Evolutionary conservation across 2,329 filamentous ascomycete genomes (phyloP).

Genomic region (Sphaerulina vaccinii): DNA sequence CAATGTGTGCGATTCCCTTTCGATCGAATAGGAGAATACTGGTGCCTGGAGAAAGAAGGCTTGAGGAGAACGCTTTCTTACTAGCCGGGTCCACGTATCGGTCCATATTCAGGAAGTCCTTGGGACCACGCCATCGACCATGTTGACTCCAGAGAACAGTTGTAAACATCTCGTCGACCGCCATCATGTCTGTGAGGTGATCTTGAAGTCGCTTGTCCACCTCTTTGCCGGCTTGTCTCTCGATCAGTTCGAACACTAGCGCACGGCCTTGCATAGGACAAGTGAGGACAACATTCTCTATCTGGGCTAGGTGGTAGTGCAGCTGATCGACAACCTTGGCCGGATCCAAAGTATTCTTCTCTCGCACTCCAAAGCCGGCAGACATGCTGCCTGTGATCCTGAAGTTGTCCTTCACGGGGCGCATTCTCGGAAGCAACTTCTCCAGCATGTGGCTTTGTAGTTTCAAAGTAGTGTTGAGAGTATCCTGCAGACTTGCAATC

Average conservation of each 20-base stretch:
- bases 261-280: background rate
- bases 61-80: background rate
- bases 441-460: background rate
- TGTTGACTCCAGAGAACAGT: background rate
- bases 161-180: conserved; percentile 3
- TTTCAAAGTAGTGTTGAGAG: background rate
- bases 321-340: background rate
- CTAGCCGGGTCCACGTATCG: background rate
- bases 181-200: conserved; percentile 2
- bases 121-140: background rate
- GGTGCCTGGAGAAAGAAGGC: no score
- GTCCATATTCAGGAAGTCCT: background rate
- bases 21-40: no score
- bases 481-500: background rate
- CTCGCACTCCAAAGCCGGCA: no score
- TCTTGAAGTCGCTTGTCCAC: background rate
- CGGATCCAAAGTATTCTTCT: no score
- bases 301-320: background rate
- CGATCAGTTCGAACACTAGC: background rate
- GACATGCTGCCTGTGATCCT: no score
- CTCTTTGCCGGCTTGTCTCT: background rate
- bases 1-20: background rate
- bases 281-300: background rate
- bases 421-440: background rate
- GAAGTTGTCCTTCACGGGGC: background rate